Conservation (phyloP, 164 flowering plant genomes). For the Magnolia kwangsiensis region DNA sequence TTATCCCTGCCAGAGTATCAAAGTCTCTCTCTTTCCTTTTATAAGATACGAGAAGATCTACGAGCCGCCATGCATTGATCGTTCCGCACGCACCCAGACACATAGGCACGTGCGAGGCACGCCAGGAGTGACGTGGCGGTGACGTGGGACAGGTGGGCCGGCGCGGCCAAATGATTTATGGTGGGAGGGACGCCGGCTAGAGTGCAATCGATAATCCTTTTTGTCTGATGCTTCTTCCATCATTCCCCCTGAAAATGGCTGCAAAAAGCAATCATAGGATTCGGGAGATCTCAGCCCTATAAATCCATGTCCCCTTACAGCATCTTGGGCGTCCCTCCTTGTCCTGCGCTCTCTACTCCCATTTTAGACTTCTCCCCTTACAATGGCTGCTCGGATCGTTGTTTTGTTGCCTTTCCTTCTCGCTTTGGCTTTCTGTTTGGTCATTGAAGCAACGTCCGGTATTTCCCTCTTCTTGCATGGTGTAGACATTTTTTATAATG, state of each 20-base stretch:
- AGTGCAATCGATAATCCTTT: background rate
- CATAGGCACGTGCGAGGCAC: background rate
- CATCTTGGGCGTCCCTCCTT: no score
- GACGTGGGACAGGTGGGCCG: constrained; percentile 6
- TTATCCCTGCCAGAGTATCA: no score
- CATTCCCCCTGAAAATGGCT: background rate
- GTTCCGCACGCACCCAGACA: background rate
- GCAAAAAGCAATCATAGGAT: constrained; percentile 6
- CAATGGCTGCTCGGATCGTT: background rate
- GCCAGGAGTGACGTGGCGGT: no score
- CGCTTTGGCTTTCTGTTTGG: background rate
- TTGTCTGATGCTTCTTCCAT: background rate
- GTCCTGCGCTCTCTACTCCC: no score
- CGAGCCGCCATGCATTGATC: background rate
- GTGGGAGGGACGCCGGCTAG: background rate
- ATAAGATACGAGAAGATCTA: background rate
- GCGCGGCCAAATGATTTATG: background rate
- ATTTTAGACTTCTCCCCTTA: background rate
- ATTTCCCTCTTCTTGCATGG: background rate
- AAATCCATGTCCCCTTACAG: background rate
- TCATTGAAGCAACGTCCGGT: background rate
- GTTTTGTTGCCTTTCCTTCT: background rate
- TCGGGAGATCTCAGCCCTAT: background rate
- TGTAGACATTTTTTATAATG: no score
- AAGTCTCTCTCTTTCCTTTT: no score